Evolutionary conservation across 768 basidiomycete species (phyloP).

Genomic region (Cystobasidium tubakii): DNA sequence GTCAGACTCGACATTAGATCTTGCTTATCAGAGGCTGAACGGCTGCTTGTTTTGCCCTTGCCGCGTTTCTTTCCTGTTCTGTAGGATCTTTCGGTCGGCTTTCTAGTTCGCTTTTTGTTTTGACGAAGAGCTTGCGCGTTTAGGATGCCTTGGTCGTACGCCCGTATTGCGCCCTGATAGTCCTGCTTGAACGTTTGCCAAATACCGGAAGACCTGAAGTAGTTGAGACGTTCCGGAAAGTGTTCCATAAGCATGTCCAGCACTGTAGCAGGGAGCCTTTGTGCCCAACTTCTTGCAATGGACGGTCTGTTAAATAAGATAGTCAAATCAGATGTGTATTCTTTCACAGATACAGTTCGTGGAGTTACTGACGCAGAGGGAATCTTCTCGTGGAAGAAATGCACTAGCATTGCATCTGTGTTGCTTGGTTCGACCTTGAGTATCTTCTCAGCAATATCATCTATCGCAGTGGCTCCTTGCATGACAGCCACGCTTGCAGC

Average conservation of each 20-base stretch:
- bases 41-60: slow-evolving; percentile 38
- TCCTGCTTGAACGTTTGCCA: slow-evolving; percentile 85
- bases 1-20: neutral
- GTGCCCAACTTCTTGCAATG: slow-evolving; percentile 65
- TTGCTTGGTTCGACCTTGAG: slow-evolving; percentile 71
- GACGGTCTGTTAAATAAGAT: slow-evolving; percentile 7
- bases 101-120: slow-evolving; percentile 52
- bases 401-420: slow-evolving; percentile 74
- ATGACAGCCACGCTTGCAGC: slow-evolving; percentile 90
- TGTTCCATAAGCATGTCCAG: slow-evolving; percentile 70
- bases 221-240: slow-evolving; percentile 72
- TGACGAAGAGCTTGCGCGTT: slow-evolving; percentile 69
- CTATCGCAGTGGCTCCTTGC: slow-evolving; percentile 87
- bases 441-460: slow-evolving; percentile 83
- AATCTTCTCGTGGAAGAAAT: slow-evolving; percentile 92
- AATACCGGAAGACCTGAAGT: slow-evolving; percentile 80
- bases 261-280: slow-evolving; percentile 70
- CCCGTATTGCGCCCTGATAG: slow-evolving; percentile 65
- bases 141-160: slow-evolving; percentile 73
- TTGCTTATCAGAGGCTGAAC: neutral
- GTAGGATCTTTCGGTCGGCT: slow-evolving; percentile 49
- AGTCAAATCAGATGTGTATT: neutral
- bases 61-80: slow-evolving; percentile 58
- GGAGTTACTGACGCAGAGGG: slow-evolving; percentile 66
- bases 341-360: neutral